Base-by-base conservation (phyloP, 345 rosid genomes). In the Punica granatum region DNA sequence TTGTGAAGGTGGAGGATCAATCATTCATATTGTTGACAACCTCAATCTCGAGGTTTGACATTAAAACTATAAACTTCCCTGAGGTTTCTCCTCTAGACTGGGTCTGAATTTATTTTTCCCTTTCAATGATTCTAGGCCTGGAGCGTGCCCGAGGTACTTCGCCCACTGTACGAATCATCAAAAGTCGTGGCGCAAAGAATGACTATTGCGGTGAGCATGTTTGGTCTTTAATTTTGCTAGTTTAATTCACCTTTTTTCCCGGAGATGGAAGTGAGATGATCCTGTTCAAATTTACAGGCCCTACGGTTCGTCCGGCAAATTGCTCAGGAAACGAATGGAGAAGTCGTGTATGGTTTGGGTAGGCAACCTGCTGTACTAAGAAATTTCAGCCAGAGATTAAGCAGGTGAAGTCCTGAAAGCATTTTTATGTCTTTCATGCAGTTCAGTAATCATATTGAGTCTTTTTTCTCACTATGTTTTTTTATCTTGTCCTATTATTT, bases 1-100 rank as follows among this genome's bases (percentile, higher is more conserved):
- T 1, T 92, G 98, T 73, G 99, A 95, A 19, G 99, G 98, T 71
- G 99, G 99, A 49, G 99, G 99, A 68, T 95, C 98, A 31, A 92
- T 95, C 69, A 90, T 95, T 56, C 99, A 92, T 77, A 92, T 95
- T 42, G 99, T 95, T 0, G 99, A 95, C 81, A 98, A 95, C 72
- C 84, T 95, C 60, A 88, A 92, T 80, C 94, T 90, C 11, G 97
- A 92, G 96, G 99, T 95, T 21, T 18, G 70, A 1, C 37, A 34
- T 42, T 39, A 28, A 7, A 3, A 64, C 12, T 56, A 19, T 10
- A 19, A 30, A 32, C 41, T 46, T 70, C 19, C 16, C 1, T 18
- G 16, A 3, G 39, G 19, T 11, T 44, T 33, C 31, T 33, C 26
- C 10, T 32, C 64, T 15, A 25, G 63, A 34, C 37, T 56, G 25